Evolutionary conservation across 768 basidiomycete species (phyloP).

Genomic region (Pulveroboletus ravenelii): DNA sequence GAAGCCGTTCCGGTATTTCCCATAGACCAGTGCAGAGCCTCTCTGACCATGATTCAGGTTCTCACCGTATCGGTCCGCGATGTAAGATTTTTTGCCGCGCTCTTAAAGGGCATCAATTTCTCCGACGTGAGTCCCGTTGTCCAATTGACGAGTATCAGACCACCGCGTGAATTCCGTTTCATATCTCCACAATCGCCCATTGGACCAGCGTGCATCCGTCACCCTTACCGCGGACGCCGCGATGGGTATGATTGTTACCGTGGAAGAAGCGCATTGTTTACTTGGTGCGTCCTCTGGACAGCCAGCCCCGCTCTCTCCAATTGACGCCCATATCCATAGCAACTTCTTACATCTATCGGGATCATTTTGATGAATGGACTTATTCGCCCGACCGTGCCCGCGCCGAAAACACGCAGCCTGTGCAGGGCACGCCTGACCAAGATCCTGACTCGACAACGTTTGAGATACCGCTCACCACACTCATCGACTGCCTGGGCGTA

Average conservation of each 20-base stretch:
- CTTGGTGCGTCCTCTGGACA: slow-evolving; percentile 49
- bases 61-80: slow-evolving; percentile 72
- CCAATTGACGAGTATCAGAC: background rate
- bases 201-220: slow-evolving; percentile 66
- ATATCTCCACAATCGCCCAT: slow-evolving; percentile 6
- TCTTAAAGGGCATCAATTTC: slow-evolving; percentile 82
- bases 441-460: slow-evolving; percentile 43
- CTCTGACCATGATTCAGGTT: slow-evolving; percentile 36
- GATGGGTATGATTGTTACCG: slow-evolving; percentile 73
- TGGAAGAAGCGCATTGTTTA: slow-evolving; percentile 81
- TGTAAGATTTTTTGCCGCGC: slow-evolving; percentile 71
- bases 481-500: slow-evolving; percentile 90
- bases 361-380: slow-evolving; percentile 75
- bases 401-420: slow-evolving; percentile 20
- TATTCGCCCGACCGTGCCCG: slow-evolving; percentile 47
- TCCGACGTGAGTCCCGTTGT: slow-evolving; percentile 52
- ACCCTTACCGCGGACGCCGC: slow-evolving; percentile 60
- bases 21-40: background rate
- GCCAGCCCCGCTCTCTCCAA: background rate
- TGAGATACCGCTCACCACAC: slow-evolving; percentile 76
- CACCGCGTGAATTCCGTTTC: slow-evolving; percentile 1
- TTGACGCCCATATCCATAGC: slow-evolving; percentile 40
- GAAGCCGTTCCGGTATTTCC: slow-evolving; percentile 23
- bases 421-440: slow-evolving; percentile 9
- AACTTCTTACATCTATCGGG: slow-evolving; percentile 74